Evolutionary conservation across 2,329 filamentous ascomycete genomes (phyloP).

Genomic region (Claviceps spartinae): DNA sequence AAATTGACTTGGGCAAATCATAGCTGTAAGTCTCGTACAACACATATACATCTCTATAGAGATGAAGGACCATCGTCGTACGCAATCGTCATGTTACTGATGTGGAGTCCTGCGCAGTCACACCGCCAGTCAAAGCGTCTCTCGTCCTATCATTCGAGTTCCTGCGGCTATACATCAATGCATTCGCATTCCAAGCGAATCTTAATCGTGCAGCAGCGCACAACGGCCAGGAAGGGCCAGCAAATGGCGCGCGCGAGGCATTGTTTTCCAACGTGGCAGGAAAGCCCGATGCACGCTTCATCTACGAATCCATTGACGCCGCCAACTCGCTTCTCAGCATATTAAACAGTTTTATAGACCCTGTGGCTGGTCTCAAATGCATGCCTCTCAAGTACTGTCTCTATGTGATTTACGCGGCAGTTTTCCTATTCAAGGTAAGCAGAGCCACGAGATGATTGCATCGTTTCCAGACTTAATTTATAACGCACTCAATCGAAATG

Average conservation of each 20-base stretch:
- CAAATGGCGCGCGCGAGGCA: conserved; percentile 20
- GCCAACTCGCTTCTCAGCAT: conserved; percentile 48
- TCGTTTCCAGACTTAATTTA: too few relatives aligned
- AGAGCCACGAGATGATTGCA: too few relatives aligned
- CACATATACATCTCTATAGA: too few relatives aligned
- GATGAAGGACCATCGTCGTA: too few relatives aligned
- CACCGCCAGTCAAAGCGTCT: conserved; percentile 51
- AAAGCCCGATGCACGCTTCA: conserved; percentile 50
- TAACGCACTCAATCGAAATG: too few relatives aligned
- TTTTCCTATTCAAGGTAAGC: conserved; percentile 50
- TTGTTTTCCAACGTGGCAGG: conserved; percentile 41
- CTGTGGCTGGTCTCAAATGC: conserved; percentile 43
- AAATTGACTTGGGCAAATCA: conserved; percentile 56
- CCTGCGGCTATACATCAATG: conserved; percentile 58
- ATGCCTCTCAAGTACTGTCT: conserved; percentile 53
- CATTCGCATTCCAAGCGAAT: conserved; percentile 65
- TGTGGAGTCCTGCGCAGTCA: conserved; percentile 26
- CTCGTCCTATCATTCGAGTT: conserved; percentile 61
- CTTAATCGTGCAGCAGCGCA: conserved; percentile 29
- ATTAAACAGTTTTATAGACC: conserved; percentile 45
- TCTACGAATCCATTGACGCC: conserved; percentile 52
- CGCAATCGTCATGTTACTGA: too few relatives aligned
- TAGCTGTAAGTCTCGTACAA: conserved; percentile 32
- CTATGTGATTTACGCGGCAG: conserved; percentile 48
- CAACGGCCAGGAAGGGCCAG: conserved; percentile 20